Evolutionary conservation across 2,329 filamentous ascomycete species (phyloP), one percentile per base, ranked within the genome.

Genomic region (Fusarium oxysporum): DNA sequence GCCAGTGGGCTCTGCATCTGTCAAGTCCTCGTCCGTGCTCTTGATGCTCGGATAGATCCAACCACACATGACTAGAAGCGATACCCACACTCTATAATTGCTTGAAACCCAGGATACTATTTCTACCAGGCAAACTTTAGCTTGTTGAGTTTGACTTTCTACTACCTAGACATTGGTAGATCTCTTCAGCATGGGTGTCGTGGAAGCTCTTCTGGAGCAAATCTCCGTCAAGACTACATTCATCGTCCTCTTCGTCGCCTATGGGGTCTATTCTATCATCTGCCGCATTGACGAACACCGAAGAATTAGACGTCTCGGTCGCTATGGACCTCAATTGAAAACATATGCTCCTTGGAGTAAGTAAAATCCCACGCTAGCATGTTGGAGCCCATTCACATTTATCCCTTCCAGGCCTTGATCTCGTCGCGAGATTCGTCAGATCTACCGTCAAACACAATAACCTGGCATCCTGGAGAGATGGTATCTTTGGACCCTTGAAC

Each of bases 391-490:
- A n/a, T 45, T 21, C 44, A 60, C 45, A 43, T 53, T 61, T 25
- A 66, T 21, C 56, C 21, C 28, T 50, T 32, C n/a, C 32, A 81
- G 92, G 91, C 51, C 72, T 95, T 45, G 92, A 93, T 72, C 84
- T 94, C 67, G 82, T 95, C 37, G 85, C 83, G 75, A 78, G 82
- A n/a, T 86, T 87, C n/a, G 77, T 94, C 48, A 81, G 81, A 35
- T 83, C 88, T 50, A 86, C 87, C 12, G 80, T 85, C 54, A 78
- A 81, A 1, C 83, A 94, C 77, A 81, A 84, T 50, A 91, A 91
- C 68, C 83, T 92, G 35, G 86, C 91, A 50, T 84, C 88, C 68
- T 97, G 93, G 92, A 73, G 83, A 12, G 66, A 80, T 4, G 81
- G 86, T 59, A 88, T 95, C 76, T 76, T 76, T 23, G 53, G 71